Conservation (phyloP, 2,329 filamentous ascomycete genomes). For the Aciculosporium take region DNA sequence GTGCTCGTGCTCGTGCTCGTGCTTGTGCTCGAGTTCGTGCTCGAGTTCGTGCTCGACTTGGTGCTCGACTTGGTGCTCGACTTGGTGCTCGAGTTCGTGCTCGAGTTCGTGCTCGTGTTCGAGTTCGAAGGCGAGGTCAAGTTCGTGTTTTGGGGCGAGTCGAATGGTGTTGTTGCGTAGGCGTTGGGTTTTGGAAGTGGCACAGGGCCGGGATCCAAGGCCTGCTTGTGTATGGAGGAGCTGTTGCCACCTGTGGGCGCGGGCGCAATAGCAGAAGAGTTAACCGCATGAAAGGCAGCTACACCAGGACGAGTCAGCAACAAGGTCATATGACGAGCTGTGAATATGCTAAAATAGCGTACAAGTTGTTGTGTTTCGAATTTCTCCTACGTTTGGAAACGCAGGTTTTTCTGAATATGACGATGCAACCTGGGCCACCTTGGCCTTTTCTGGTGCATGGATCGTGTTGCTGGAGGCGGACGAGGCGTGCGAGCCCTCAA, state of each 20-base stretch:
- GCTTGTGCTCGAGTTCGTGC: not conserved
- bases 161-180: not conserved
- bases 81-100: not conserved
- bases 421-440: conserved; percentile 7
- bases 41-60: not conserved
- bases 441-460: conserved; percentile 1
- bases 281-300: conserved; percentile 3
- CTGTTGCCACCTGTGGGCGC: not conserved
- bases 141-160: not conserved
- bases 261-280: conserved; percentile 4
- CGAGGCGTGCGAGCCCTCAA: conserved; percentile 10
- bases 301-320: not conserved
- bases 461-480: conserved; percentile 2
- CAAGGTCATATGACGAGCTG: not conserved
- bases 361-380: conserved; percentile 14
- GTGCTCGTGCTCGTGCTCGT: not conserved
- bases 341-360: not conserved
- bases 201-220: not conserved
- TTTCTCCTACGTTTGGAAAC: conserved; percentile 5
- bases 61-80: no score
- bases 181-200: not conserved
- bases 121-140: no score
- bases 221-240: conserved; percentile 2
- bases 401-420: conserved; percentile 5
- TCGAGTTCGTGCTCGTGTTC: not conserved